Evolutionary conservation across 2,329 filamentous ascomycete genomes (phyloP).

Genomic region (Dothistroma septosporum): DNA sequence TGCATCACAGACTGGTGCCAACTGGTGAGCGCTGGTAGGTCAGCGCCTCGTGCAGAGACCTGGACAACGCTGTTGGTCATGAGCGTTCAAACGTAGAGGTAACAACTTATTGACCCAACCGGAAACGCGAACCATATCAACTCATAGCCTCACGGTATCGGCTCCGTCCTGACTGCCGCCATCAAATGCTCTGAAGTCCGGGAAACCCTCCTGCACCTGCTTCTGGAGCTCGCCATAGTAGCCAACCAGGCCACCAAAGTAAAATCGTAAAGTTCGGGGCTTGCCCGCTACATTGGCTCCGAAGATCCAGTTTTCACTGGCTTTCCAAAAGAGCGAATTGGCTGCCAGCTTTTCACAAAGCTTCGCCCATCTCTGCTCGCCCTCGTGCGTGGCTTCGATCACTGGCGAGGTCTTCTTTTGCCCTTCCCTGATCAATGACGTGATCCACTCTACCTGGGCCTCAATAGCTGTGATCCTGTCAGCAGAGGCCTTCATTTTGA

Average conservation of each 20-base stretch:
- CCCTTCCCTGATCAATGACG: slow-evolving; percentile 21
- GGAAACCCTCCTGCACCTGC: slow-evolving; percentile 16
- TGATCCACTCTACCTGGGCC: slow-evolving; percentile 32
- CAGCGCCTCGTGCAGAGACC: background rate
- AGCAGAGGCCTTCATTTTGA: background rate
- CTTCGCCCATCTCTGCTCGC: slow-evolving; percentile 27
- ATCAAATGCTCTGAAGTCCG: slow-evolving; percentile 22
- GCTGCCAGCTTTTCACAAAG: slow-evolving; percentile 26
- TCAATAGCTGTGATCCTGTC: slow-evolving; percentile 30
- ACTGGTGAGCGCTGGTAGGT: background rate
- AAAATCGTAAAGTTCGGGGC: slow-evolving; percentile 23
- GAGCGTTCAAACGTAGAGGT: background rate
- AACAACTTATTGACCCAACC: background rate
- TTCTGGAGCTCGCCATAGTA: slow-evolving; percentile 22
- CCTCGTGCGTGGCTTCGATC: slow-evolving; percentile 30
- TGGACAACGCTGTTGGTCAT: background rate
- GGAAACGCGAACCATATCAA: background rate
- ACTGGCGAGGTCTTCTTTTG: slow-evolving; percentile 17
- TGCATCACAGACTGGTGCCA: background rate
- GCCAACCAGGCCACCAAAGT: slow-evolving; percentile 26
- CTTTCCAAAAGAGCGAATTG: slow-evolving; percentile 28
- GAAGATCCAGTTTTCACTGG: slow-evolving; percentile 32
- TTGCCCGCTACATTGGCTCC: slow-evolving; percentile 31
- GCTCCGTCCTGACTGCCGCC: background rate
- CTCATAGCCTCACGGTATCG: background rate